Base-by-base conservation (phyloP, 306 rosid species). In the Crataegus laevigata region DNA sequence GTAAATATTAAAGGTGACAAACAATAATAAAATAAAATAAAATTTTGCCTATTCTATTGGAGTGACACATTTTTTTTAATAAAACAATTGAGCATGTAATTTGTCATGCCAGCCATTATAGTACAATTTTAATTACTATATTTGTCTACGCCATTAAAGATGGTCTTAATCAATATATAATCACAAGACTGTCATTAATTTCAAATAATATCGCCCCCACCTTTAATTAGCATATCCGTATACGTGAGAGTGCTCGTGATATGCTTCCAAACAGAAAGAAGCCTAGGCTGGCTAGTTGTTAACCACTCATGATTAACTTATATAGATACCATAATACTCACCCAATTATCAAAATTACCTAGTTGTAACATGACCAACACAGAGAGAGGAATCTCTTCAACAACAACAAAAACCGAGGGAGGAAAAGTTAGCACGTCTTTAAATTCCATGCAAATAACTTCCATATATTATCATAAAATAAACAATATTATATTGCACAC, bases 361-460 rank as follows among this genome's bases (percentile, higher is more conserved):
- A 51, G 22, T 55, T 19, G 7, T 36, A 55, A 15, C 32, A 71
- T 55, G 11, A 55, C 66, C 14, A 59, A 59, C 50, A 51, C 9
- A 51, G 45, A 54, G 52, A 66, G 66, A 76, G 71, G 91, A 91
- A 88, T 84, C 38, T 34, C 38, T 34, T 34, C 38, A 34, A 34
- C 38, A 34, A 29, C 30, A 29, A 34, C 38, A 6, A 34, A 34
- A 34, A 34, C 5, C 21, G 38, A 45, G 52, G 68, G 62, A 76
- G 71, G 91, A 91, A 88, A 85, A 88, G 74, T 18, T 83, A 74
- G 85, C 90, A 89, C 90, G 89, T 91, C 88, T 68, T 79, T 75
- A 86, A 76, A 76, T 82, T 84, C 91, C 94, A 86, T 76, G 81
- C 84, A 77, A 78, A 75, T 82, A 82, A 77, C 78, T 76, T 73